phyloP scores from a whole-genome alignment of 768 basidiomycete genomes.

The Cystoderma amianthinum region DNA sequence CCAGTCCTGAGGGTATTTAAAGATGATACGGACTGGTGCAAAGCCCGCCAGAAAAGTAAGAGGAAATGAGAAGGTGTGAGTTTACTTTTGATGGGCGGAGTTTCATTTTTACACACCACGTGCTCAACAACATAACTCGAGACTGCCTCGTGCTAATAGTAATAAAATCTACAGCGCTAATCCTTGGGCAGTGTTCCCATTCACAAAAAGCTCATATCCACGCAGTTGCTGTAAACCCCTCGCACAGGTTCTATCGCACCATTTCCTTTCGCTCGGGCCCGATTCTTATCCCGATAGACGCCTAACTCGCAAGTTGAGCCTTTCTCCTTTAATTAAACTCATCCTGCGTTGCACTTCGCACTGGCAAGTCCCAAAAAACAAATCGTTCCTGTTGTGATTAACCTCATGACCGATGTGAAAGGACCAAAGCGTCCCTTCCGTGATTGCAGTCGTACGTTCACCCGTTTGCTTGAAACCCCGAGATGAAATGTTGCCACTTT shows the following conservation, averaged over 20 bases:
- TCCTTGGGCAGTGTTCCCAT: not conserved
- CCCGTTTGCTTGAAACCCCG: not conserved
- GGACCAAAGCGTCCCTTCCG: too few relatives aligned
- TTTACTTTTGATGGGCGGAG: constrained; percentile 15
- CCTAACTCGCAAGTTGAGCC: not conserved
- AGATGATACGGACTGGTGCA: constrained; percentile 9
- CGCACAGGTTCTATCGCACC: not conserved
- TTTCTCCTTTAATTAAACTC: not conserved
- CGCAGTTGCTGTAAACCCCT: not conserved
- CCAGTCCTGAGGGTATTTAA: constrained; percentile 16
- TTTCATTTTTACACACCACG: constrained; percentile 13
- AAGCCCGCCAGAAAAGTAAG: constrained; percentile 11
- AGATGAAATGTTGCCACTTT: not conserved
- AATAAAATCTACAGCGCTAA: not conserved
- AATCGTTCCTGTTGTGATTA: not conserved
- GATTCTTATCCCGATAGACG: not conserved
- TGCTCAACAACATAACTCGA: constrained; percentile 1
- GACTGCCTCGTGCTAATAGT: not conserved
- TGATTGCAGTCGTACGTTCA: not conserved
- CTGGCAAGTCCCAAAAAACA: not conserved
- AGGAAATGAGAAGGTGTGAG: constrained; percentile 18
- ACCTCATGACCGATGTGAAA: not conserved
- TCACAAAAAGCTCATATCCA: not conserved
- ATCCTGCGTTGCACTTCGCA: not conserved
- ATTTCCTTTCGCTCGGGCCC: not conserved